These are phyloP conservation scores for Inonotus hispidus DNA, from an alignment of 1,284 basidiomycete genomes.

Conservation along the genomic window DNA sequence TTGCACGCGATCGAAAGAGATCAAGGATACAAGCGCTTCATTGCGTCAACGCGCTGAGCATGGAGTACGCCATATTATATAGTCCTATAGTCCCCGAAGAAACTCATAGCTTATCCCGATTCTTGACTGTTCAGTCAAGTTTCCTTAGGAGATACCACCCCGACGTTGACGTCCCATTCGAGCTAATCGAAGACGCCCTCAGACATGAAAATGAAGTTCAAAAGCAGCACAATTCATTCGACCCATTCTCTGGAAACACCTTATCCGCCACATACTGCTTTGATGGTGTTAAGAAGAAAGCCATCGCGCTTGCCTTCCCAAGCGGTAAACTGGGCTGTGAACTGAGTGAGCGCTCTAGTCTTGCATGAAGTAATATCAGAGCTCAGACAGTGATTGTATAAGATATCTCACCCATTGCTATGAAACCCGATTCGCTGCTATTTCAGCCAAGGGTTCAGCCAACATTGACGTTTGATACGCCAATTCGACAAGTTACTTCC, in stretches of 20 bases:
- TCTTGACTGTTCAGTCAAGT: constrained; percentile 47
- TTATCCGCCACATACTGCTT: constrained; percentile 36
- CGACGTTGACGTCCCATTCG: constrained; percentile 61
- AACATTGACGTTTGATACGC: constrained; percentile 46
- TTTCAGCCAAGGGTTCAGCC: constrained; percentile 41
- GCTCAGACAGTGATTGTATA: neutral
- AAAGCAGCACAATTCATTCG: constrained; percentile 37
- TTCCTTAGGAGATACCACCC: constrained; percentile 65
- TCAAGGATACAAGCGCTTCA: constrained; percentile 30
- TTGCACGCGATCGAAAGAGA: constrained; percentile 37
- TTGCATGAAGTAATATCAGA: neutral
- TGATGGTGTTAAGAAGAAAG: constrained; percentile 25
- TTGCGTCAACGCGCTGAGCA: constrained; percentile 48
- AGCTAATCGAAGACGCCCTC: constrained; percentile 54
- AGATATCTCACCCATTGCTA: constrained; percentile 50
- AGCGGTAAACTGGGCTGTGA: constrained; percentile 52
- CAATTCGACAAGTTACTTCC: constrained; percentile 45
- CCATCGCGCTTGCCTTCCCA: constrained; percentile 48
- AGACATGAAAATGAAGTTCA: constrained; percentile 36
- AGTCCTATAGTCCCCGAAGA: no score
- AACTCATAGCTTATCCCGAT: no score
- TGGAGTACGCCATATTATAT: no score
- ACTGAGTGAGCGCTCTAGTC: constrained; percentile 45
- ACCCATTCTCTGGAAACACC: constrained; percentile 49
- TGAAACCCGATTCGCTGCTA: constrained; percentile 25